These are phyloP conservation scores for Trypanosoma avium DNA, from an alignment of 208 protist species.

Conservation along the genomic window DNA sequence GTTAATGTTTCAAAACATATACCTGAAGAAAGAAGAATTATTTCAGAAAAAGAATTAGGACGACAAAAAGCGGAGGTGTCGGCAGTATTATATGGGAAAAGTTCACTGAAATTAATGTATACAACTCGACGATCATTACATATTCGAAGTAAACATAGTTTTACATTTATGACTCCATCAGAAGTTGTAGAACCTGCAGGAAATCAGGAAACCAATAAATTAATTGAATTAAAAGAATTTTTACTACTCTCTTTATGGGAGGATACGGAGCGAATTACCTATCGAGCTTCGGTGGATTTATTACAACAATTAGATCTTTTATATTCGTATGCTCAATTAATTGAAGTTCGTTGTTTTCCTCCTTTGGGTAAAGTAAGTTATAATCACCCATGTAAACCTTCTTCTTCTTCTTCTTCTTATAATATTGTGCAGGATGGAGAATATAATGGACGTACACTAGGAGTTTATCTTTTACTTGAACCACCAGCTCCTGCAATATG, in stretches of 20 bases:
- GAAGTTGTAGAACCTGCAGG: background rate
- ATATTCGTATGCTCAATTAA: slow-evolving; percentile 23
- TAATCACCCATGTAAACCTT: slow-evolving; percentile 14
- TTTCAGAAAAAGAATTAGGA: background rate
- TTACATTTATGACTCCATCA: slow-evolving; percentile 9
- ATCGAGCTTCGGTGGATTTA: slow-evolving; percentile 28
- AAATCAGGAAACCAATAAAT: background rate
- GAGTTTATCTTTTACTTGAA: slow-evolving; percentile 33
- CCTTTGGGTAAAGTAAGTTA: background rate
- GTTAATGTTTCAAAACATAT: background rate
- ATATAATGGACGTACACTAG: slow-evolving; percentile 12
- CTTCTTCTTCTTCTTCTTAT: background rate
- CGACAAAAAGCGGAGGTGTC: background rate
- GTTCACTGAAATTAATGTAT: slow-evolving; percentile 23
- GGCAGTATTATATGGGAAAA: slow-evolving; percentile 33
- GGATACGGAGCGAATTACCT: slow-evolving; percentile 28
- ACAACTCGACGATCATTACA: slow-evolving; percentile 29
- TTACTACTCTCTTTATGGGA: slow-evolving; percentile 38
- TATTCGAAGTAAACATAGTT: slow-evolving; percentile 10
- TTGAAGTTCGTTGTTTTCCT: slow-evolving; percentile 28
- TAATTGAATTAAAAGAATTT: slow-evolving; percentile 24
- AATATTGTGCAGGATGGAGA: background rate
- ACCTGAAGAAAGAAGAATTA: background rate
- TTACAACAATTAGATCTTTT: slow-evolving; percentile 25
- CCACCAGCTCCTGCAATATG: slow-evolving; percentile 20